These are phyloP conservation scores for Parietichytrium sp. DNA, from an alignment of 108 stramenopile species.

Conservation along the genomic window DNA sequence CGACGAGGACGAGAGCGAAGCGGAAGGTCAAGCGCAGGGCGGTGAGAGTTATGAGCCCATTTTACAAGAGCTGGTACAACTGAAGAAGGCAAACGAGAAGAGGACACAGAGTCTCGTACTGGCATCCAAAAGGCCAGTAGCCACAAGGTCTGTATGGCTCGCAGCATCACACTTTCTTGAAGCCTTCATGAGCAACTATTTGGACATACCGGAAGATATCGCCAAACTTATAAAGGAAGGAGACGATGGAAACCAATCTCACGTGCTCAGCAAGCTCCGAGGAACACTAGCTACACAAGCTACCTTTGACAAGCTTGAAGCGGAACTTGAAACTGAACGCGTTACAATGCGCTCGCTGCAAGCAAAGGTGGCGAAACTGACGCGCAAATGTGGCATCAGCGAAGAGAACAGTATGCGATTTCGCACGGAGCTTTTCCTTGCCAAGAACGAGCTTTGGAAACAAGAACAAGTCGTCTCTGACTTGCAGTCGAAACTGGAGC, in stretches of 20 bases:
- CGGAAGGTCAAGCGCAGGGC: not conserved
- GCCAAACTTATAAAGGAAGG: not conserved
- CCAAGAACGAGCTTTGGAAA: slow-evolving; percentile 22
- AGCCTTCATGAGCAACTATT: not conserved
- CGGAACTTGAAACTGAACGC: not conserved
- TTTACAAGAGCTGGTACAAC: too few relatives aligned
- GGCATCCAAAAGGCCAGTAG: too few relatives aligned
- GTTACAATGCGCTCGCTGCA: not conserved
- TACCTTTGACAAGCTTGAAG: not conserved
- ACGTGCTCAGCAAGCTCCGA: not conserved
- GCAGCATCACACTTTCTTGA: too few relatives aligned
- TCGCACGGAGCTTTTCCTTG: slow-evolving; percentile 16
- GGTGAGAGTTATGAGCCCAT: too few relatives aligned
- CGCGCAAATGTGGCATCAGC: not conserved
- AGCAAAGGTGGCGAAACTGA: not conserved
- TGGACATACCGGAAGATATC: slow-evolving; percentile 4
- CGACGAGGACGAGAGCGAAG: not conserved
- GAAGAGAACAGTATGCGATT: not conserved
- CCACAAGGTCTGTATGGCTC: too few relatives aligned
- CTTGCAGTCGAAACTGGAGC: not conserved
- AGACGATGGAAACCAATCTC: slow-evolving; percentile 6
- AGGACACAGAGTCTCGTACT: too few relatives aligned
- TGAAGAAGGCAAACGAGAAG: too few relatives aligned
- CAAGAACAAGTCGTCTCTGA: not conserved
- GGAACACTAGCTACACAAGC: not conserved